These are phyloP conservation scores for Umbelopsis vinacea DNA, from an alignment of 192 early-diverging fungal genomes.

Conservation along the genomic window DNA sequence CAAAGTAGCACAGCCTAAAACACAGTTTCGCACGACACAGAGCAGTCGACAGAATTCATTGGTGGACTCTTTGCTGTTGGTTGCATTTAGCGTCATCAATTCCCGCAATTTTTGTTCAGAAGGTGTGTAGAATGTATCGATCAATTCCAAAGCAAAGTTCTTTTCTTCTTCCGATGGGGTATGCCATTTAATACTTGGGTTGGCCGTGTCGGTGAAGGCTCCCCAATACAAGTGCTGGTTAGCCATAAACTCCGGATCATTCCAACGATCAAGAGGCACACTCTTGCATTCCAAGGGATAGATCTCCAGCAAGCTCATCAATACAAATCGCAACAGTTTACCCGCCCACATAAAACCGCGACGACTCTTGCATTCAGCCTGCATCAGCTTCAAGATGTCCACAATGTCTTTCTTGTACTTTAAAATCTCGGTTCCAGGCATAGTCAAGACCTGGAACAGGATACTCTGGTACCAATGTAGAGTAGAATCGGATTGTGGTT, in stretches of 20 bases:
- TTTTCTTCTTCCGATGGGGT: constrained; percentile 68
- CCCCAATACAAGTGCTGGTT: constrained; percentile 84
- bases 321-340: constrained; percentile 55
- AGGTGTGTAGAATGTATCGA: constrained; percentile 57
- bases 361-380: constrained; percentile 56
- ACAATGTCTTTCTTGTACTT: constrained; percentile 55
- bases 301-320: constrained; percentile 51
- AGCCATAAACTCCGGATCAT: constrained; percentile 62
- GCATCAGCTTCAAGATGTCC: constrained; percentile 50
- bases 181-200: constrained; percentile 79
- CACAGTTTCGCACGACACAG: constrained; percentile 52
- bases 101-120: constrained; percentile 41
- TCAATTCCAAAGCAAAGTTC: constrained; percentile 67
- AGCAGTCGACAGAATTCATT: constrained; percentile 60
- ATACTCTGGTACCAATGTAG: constrained; percentile 83
- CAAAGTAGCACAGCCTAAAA: constrained; percentile 57
- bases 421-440: constrained; percentile 54
- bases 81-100: constrained; percentile 36
- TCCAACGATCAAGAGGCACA: constrained; percentile 56
- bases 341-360: constrained; percentile 76
- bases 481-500: constrained; percentile 59
- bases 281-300: constrained; percentile 67
- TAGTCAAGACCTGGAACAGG: constrained; percentile 56
- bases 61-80: constrained; percentile 36
- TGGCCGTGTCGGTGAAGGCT: constrained; percentile 49